Evolutionary conservation across 2,329 filamentous ascomycete species (phyloP).

Genomic region (Ophiostoma tasmaniense): DNA sequence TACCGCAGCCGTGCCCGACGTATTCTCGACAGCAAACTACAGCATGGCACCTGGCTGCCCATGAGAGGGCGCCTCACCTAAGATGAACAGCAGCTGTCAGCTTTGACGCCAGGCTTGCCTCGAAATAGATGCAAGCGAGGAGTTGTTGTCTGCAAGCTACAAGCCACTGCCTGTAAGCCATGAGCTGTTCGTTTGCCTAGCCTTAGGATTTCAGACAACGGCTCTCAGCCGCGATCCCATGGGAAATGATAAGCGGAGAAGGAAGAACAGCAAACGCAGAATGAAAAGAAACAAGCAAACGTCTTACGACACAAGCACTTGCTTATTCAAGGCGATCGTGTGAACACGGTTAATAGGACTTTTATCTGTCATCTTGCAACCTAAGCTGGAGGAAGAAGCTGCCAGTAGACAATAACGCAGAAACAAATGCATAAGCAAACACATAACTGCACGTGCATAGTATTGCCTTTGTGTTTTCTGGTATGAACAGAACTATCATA

Average conservation of each 20-base stretch:
- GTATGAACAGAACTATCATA: neutral
- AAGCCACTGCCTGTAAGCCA: neutral
- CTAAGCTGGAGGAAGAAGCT: neutral
- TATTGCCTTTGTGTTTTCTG: neutral
- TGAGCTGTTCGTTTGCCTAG: neutral
- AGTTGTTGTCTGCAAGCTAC: neutral
- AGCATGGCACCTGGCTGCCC: conserved; percentile 15
- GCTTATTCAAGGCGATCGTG: neutral
- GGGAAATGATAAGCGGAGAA: neutral
- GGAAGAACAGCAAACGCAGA: neutral
- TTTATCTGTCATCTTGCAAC: neutral
- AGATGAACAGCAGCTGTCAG: neutral
- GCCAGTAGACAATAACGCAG: neutral
- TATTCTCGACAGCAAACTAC: conserved; percentile 5
- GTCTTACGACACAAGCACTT: neutral
- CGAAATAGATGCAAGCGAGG: neutral
- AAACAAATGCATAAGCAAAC: neutral
- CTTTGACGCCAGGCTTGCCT: neutral
- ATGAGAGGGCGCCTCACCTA: conserved; percentile 2
- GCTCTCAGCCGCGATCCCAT: neutral
- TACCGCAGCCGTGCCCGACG: neutral
- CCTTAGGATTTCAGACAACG: neutral
- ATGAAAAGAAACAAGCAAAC: neutral
- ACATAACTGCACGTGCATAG: neutral
- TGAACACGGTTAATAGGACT: neutral